phyloP scores from a whole-genome alignment of 2,329 filamentous ascomycete species.

The Botrytis hyacinthi region DNA sequence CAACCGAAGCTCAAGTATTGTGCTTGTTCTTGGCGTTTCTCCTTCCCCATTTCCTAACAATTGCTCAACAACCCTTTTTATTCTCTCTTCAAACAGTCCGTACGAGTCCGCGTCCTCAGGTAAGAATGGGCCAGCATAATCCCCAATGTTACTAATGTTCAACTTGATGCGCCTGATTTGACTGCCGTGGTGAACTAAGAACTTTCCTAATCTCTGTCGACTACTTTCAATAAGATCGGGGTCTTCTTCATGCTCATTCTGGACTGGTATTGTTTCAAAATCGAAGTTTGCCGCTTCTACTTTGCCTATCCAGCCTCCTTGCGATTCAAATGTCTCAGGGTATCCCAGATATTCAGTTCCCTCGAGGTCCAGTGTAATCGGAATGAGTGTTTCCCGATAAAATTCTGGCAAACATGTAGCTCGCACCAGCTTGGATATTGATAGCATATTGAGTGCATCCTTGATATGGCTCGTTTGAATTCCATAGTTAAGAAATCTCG shows the following conservation, averaged over 20 bases:
- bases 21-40: background rate
- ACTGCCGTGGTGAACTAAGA: background rate
- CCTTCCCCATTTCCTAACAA: background rate
- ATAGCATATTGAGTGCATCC: background rate
- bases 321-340: background rate
- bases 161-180: background rate
- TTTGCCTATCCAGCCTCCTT: background rate
- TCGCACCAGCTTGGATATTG: background rate
- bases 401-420: background rate
- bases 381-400: background rate
- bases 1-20: background rate
- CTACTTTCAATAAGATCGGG: background rate
- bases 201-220: background rate
- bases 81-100: background rate
- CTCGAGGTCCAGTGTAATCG: background rate
- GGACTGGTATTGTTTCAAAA: background rate
- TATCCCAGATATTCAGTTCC: background rate
- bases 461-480: background rate
- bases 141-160: background rate
- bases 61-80: background rate
- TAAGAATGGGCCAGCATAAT: background rate
- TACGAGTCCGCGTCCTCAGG: background rate
- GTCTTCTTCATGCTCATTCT: background rate
- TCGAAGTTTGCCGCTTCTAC: background rate
- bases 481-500: background rate